Percentiles rank a stretch among this genome's conserved stretches.
Conservation (phyloP, 129 eudicot genomes). For the Tagetes patula region DNA sequence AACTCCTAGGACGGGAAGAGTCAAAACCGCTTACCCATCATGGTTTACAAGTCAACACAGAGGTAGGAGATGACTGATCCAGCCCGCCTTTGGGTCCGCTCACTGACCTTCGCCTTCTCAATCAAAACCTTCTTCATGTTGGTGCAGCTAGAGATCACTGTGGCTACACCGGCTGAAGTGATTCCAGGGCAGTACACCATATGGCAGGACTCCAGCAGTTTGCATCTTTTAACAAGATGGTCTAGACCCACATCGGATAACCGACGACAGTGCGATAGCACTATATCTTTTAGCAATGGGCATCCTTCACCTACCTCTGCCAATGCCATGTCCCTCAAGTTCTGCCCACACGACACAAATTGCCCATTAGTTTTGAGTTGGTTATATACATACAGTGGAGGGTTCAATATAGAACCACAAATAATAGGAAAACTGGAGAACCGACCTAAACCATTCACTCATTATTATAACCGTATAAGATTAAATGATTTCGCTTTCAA, state of each 20-base stretch:
- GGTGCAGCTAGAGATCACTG: conserved; percentile 63
- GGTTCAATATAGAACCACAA: too few species aligned
- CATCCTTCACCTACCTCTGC: conserved; percentile 83
- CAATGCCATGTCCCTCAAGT: conserved; percentile 67
- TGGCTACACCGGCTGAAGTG: conserved; percentile 78
- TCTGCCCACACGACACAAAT: conserved; percentile 39
- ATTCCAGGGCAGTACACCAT: conserved; percentile 88
- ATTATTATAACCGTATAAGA: too few species aligned
- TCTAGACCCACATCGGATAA: conserved; percentile 72
- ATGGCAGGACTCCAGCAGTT: conserved; percentile 69
- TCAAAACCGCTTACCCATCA: neutral
- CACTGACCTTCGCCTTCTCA: conserved; percentile 80
- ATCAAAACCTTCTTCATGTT: conserved; percentile 78
- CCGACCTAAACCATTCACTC: too few species aligned
- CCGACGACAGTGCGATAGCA: conserved; percentile 83
- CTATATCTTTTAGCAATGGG: conserved; percentile 66
- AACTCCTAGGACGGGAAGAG: neutral
- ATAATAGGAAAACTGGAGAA: too few species aligned
- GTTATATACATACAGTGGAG: neutral
- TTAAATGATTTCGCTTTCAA: too few species aligned
- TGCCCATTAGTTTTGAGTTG: neutral
- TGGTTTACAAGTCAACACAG: conserved; percentile 65
- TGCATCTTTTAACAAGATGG: conserved; percentile 56
- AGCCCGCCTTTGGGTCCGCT: conserved; percentile 77
- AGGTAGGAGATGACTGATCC: conserved; percentile 83